These are phyloP conservation scores for Pittosporum tobira DNA, from an alignment of 129 eudicot genomes.

Conservation along the genomic window DNA sequence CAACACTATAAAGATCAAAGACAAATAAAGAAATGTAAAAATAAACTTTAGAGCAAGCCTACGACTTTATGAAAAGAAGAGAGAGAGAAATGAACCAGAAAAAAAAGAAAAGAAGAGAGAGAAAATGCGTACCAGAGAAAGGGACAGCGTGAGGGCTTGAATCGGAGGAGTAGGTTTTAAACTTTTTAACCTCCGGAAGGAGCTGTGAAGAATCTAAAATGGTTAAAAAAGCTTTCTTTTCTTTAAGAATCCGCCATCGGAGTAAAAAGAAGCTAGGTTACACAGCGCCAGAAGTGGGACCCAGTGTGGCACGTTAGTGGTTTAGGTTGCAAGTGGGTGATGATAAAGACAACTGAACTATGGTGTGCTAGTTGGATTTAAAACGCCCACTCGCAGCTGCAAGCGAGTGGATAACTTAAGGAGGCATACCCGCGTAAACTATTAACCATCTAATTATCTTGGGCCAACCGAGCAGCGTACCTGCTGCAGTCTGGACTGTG, in stretches of 20 bases:
- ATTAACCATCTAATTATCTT: too few relatives aligned
- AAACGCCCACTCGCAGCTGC: not conserved
- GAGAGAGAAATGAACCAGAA: too few relatives aligned
- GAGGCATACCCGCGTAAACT: too few relatives aligned
- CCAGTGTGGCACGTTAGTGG: not conserved
- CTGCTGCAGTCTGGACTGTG: too few relatives aligned
- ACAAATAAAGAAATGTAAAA: slow-evolving; percentile 26
- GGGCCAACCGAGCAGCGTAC: too few relatives aligned
- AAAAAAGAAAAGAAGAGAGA: not conserved
- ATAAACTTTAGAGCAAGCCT: slow-evolving; percentile 38
- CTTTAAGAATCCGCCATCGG: not conserved
- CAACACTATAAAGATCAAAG: slow-evolving; percentile 5
- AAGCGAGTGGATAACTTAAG: too few relatives aligned
- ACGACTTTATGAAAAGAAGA: slow-evolving; percentile 21
- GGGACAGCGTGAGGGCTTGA: slow-evolving; percentile 2
- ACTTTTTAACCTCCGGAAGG: too few relatives aligned
- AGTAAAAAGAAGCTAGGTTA: not conserved
- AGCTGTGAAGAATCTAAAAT: not conserved
- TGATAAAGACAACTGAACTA: too few relatives aligned
- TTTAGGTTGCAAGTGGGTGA: too few relatives aligned
- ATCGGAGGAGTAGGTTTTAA: not conserved
- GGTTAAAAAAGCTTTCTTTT: not conserved
- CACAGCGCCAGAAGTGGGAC: not conserved
- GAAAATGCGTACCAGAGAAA: not conserved
- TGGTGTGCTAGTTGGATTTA: not conserved